phyloP scores from a whole-genome alignment of 2,329 filamentous ascomycete genomes.

The Pyrenophora seminiperda region DNA sequence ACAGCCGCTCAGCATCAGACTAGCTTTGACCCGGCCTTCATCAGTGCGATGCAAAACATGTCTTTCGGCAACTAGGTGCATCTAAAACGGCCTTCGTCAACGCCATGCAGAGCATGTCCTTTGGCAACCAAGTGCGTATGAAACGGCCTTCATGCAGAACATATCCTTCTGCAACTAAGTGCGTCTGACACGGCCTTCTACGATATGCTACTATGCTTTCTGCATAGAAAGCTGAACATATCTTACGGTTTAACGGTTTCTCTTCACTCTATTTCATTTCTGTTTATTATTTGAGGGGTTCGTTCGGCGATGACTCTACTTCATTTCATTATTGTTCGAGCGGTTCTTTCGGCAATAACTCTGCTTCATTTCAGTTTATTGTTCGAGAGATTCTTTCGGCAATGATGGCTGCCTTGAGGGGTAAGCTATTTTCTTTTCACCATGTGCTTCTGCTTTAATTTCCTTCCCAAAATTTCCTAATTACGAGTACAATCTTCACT shows the following conservation, averaged over 20 bases:
- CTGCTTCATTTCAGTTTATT: conserved; percentile 1
- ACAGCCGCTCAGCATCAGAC: conserved; percentile 16
- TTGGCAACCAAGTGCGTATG: conserved; percentile 23
- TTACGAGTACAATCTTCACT: conserved; percentile 1
- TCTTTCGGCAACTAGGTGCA: conserved; percentile 21
- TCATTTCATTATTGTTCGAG: conserved; percentile 1
- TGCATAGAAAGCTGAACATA: background rate
- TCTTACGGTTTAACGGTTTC: background rate
- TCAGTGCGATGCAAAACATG: conserved; percentile 35
- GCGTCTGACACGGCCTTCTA: background rate
- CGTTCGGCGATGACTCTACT: background rate
- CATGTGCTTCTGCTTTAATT: background rate
- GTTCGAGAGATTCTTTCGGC: background rate
- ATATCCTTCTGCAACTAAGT: conserved; percentile 27
- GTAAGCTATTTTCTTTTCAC: conserved; percentile 5
- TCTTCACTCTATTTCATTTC: conserved; percentile 1
- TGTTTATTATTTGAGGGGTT: background rate
- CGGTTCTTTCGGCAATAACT: background rate
- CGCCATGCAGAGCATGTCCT: conserved; percentile 37
- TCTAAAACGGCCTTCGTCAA: background rate
- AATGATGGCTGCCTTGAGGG: no score
- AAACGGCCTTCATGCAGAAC: conserved; percentile 29
- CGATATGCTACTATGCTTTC: conserved; percentile 4
- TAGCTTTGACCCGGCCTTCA: conserved; percentile 19
- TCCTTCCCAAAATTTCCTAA: conserved; percentile 5